These are phyloP conservation scores for Diaporthe citri DNA, from an alignment of 2,329 filamentous ascomycete species.

Conservation along the genomic window DNA sequence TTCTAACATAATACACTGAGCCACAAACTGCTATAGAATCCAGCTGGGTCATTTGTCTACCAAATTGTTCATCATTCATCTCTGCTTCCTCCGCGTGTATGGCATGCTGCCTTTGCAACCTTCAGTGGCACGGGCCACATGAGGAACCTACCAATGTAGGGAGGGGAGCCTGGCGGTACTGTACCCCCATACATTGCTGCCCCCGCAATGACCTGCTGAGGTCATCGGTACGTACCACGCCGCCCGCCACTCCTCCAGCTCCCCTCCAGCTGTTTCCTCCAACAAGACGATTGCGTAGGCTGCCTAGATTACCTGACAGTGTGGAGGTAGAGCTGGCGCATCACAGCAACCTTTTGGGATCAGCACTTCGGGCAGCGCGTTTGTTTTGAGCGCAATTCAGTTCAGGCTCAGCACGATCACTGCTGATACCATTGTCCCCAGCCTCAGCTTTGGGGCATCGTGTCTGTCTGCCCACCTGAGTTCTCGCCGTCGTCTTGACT, in stretches of 20 bases:
- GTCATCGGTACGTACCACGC: constrained; percentile 17
- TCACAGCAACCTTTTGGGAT: not conserved
- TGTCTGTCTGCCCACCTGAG: not conserved
- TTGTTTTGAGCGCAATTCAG: not conserved
- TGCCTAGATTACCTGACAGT: not conserved
- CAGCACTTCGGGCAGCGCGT: not conserved
- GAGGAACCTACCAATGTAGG: not conserved
- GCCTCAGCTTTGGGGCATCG: not conserved
- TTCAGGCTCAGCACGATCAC: not conserved
- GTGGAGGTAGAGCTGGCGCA: not conserved
- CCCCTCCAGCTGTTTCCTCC: not conserved
- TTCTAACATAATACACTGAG: too few relatives aligned
- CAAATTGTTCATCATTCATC: not conserved
- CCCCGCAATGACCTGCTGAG: constrained; percentile 41
- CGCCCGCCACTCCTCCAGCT: constrained; percentile 8
- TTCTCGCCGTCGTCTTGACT: not conserved
- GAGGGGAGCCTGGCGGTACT: not conserved
- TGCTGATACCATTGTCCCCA: not conserved
- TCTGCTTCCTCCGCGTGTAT: not conserved
- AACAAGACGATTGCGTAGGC: not conserved
- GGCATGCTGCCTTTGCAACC: not conserved
- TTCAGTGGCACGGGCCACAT: not conserved
- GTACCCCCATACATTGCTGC: not conserved
- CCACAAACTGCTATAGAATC: not conserved
- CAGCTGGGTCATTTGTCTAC: not conserved